Conservation (phyloP, 345 rosid species). For the Rubroshorea leprosula region DNA sequence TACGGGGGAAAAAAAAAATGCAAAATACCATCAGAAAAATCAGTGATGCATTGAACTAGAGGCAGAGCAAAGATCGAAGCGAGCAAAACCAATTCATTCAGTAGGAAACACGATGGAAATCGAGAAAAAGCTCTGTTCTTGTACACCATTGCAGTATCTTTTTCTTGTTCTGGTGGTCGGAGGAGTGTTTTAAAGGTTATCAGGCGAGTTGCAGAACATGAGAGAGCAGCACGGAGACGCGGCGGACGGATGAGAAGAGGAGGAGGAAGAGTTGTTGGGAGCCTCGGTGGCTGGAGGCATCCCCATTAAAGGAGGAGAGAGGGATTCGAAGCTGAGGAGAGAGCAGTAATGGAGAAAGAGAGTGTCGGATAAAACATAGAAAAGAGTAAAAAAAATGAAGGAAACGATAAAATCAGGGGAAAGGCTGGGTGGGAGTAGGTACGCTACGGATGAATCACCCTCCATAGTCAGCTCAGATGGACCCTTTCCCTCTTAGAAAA, state of each 20-base stretch:
- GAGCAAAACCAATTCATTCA: conserved; percentile 15
- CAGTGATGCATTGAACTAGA: conserved; percentile 38
- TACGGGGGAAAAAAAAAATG: not conserved
- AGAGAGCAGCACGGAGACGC: too few relatives aligned
- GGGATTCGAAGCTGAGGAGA: conserved; percentile 39
- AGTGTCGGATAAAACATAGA: conserved; percentile 40
- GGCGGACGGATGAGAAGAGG: conserved; percentile 13
- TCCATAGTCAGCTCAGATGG: too few relatives aligned
- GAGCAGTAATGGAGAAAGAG: conserved; percentile 27
- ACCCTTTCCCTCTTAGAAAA: too few relatives aligned
- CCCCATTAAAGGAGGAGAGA: conserved; percentile 41
- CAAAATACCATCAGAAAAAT: conserved; percentile 46
- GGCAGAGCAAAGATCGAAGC: conserved; percentile 25
- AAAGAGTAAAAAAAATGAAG: not conserved
- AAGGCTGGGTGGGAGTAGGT: not conserved
- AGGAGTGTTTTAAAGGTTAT: conserved; percentile 20
- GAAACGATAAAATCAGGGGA: not conserved
- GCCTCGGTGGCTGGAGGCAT: conserved; percentile 26
- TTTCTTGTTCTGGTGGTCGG: not conserved
- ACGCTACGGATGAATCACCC: conserved; percentile 15
- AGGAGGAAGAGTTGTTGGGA: conserved; percentile 22
- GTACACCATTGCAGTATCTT: conserved; percentile 23
- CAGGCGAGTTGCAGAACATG: conserved; percentile 24
- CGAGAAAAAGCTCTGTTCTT: conserved; percentile 14
- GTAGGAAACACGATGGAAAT: conserved; percentile 15